Conservation (phyloP, 192 early-diverging fungal species). For the Pilobolus umbonatus region DNA sequence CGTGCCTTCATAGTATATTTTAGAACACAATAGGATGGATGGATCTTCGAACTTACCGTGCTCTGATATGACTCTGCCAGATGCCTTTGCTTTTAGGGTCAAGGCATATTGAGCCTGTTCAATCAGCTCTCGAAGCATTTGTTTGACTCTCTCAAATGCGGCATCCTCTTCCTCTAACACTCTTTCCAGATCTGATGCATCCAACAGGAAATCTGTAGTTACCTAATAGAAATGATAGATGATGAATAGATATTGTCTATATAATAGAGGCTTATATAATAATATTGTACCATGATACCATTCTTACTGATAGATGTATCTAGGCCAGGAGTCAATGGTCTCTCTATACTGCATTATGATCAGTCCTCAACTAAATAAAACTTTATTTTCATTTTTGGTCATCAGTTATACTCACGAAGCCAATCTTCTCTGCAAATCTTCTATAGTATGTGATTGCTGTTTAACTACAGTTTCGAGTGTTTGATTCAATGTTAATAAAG, state of each 20-base stretch:
- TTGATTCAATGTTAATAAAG: conserved; percentile 13
- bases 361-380: background rate
- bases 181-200: conserved; percentile 3
- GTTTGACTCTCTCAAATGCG: conserved; percentile 14
- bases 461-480: conserved; percentile 14
- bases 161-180: conserved; percentile 18
- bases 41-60: background rate
- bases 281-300: conserved; percentile 13
- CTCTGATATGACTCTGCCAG: conserved; percentile 5
- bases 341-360: conserved; percentile 2
- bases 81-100: conserved; percentile 9
- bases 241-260: background rate
- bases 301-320: conserved; percentile 3
- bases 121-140: conserved; percentile 16
- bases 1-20: conserved; percentile 1
- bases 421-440: conserved; percentile 14
- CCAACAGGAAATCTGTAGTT: background rate
- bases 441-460: conserved; percentile 11
- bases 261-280: background rate
- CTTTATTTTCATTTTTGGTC: background rate
- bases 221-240: background rate
- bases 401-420: conserved; percentile 4
- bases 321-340: background rate
- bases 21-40: background rate
- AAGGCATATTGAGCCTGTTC: conserved; percentile 22